Evolutionary conservation across 495 filamentous ascomycete genomes (phyloP), one percentile per base, ranked within the genome.

Genomic region (Talaromyces stipitatus): DNA sequence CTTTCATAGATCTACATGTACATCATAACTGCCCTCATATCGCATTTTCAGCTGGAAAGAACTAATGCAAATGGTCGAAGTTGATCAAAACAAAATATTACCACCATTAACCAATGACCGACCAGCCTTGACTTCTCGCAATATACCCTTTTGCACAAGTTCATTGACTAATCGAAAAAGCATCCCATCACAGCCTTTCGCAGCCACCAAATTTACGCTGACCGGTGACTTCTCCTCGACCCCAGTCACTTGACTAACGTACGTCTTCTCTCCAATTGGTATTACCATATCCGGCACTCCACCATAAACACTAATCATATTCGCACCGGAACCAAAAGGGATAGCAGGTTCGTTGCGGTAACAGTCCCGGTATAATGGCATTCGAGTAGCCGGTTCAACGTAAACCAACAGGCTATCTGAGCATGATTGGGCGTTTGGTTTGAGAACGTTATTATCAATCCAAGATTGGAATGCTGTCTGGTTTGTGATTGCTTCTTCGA

Each of bases 111-210:
- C 43, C 43, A 47, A 47, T 20, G 43, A 47, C 43, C 43, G 1
- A 0, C 43, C 43, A 26, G 43, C 22, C 23, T 47, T 47, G 43
- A 47, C 43, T 20, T 26, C 43, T 10, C 4, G 16, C 26, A 87
- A 12, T 47, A 86, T 76, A 0, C 81, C 82, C 0, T 66, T 71
- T 29, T 62, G 60, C 0, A 74, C 65, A 23, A 88, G 56, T 28
- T 79, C 80, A 56, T 74, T 64, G n/a, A 82, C 75, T 38, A 87
- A 61, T 29, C 68, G 73, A 12, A 77, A 81, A 45, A 87, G 63
- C 67, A 87, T 71, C 0, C 77, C 72, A 68, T 88, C 85, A 58
- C 85, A 87, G 0, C 83, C 84, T 47, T 78, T 77, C 2, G 82
- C 79, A 2, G 78, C 83, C 64, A 84, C 66, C 32, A 88, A 70